Conservation (phyloP, 2,329 filamentous ascomycete species). For the Diaporthe sp. region DNA sequence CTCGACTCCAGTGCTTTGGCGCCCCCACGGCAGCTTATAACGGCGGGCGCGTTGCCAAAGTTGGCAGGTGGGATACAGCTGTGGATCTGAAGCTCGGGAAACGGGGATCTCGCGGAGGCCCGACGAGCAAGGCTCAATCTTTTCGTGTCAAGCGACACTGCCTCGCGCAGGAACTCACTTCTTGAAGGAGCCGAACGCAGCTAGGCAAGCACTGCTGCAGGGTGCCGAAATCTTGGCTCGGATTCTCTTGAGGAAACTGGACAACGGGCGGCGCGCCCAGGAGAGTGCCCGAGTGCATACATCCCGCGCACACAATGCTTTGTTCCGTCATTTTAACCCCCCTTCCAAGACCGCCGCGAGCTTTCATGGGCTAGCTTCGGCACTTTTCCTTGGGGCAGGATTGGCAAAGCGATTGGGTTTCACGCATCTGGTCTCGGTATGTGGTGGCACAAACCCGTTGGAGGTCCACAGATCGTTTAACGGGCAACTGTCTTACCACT, state of each 20-base stretch:
- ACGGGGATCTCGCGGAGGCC: constrained; percentile 20
- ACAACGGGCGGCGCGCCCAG: background rate
- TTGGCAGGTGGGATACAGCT: constrained; percentile 29
- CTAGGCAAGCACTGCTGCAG: background rate
- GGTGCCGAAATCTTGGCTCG: constrained; percentile 27
- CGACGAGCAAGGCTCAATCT: constrained; percentile 23
- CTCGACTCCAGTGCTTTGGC: background rate
- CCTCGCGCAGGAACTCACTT: background rate
- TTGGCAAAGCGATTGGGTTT: constrained; percentile 27
- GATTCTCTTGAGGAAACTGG: background rate
- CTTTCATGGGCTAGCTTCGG: constrained; percentile 27
- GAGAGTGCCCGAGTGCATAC: background rate
- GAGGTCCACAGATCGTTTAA: background rate
- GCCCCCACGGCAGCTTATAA: constrained; percentile 14
- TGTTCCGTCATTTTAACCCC: constrained; percentile 16
- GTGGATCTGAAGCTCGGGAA: constrained; percentile 35
- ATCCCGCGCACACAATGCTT: constrained; percentile 19
- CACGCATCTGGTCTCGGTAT: constrained; percentile 15
- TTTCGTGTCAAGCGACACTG: constrained; percentile 21
- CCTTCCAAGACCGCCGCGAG: background rate
- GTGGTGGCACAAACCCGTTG: constrained; percentile 22
- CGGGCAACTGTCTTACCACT: constrained; percentile 7
- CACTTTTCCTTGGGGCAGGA: constrained; percentile 17
- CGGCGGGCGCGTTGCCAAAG: constrained; percentile 23
- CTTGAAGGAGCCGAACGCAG: background rate